Evolutionary conservation across 2,329 filamentous ascomycete genomes (phyloP), one percentile per base, ranked within the genome.

Genomic region (Bipolaris cookei): DNA sequence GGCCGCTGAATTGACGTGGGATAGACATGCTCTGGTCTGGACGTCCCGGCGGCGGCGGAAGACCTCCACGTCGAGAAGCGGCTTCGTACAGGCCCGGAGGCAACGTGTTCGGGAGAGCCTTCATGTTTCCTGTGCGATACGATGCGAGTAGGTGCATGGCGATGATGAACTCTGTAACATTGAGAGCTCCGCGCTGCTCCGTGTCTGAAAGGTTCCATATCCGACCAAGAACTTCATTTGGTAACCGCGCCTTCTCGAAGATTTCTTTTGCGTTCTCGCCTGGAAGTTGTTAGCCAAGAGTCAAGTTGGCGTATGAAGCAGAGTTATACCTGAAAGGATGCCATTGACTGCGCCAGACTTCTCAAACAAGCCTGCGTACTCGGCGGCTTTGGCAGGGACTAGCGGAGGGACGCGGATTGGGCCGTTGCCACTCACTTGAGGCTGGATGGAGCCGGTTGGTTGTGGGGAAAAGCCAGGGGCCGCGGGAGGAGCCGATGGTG

Each of bases 161-260:
- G 71, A 99, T 96, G 72, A 97, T 90, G 75, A 99, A 99, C 70
- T 98, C 95, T 13, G 92, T 94, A 67, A 88, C 84, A 56, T 93
- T 90, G 34, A 99, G 83, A 30, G 90, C 88, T 48, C 95, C 95
- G 51, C 93, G 88, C 78, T 97, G 92, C 77, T 97, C 93, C 0
- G 92, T 95, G 75, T 99, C 95, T 20, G 93, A 90, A 59, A 99
- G 84, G 68, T 90, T 92, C 95, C 95, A 99, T 80, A 99, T 97
- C 65, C 90, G 88, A n/a, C 93, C 93, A 30, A 99, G 83, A 10
- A 90, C 85, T 67, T 98, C 92, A 74, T 96, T 97, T 4, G 94
- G 90, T 61, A 99, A 80, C 53, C 90, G 88, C 1, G 94, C 94
- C 74, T 92, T 92, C 77, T 98, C 94, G 70, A 99, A 99, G 62